Percentiles rank a stretch among this genome's conserved stretches.
Conservation (phyloP, 2,329 filamentous ascomycete genomes). For the Dactylellina leptospora region DNA sequence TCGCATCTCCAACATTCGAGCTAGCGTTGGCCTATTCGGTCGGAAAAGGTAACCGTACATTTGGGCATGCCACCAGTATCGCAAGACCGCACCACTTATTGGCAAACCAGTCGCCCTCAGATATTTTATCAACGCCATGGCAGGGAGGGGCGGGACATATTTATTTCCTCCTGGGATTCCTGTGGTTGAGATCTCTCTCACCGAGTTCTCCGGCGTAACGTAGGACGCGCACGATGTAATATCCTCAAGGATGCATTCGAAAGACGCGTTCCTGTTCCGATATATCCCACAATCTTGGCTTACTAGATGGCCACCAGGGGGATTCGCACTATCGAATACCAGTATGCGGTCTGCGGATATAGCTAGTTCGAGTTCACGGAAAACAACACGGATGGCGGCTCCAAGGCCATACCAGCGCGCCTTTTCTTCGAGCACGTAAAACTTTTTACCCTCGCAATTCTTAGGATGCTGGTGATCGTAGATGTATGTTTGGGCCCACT, state of each 20-base stretch:
- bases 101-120: slow-evolving; percentile 20
- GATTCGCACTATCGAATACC: slow-evolving; percentile 23
- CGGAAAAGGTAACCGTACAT: slow-evolving; percentile 41
- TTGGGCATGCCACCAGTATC: slow-evolving; percentile 45
- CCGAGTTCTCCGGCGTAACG: slow-evolving; percentile 28
- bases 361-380: slow-evolving; percentile 28
- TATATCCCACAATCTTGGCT: slow-evolving; percentile 16
- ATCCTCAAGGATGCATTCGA: slow-evolving; percentile 43
- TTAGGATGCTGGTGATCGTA: slow-evolving; percentile 40
- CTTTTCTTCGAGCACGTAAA: slow-evolving; percentile 28
- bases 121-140: slow-evolving; percentile 20
- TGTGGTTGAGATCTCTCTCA: background rate
- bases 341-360: slow-evolving; percentile 29
- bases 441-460: slow-evolving; percentile 44
- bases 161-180: slow-evolving; percentile 4
- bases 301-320: slow-evolving; percentile 23
- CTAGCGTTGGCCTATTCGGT: slow-evolving; percentile 26
- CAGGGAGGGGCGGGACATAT: slow-evolving; percentile 21
- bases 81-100: slow-evolving; percentile 17
- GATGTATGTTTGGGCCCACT: slow-evolving; percentile 43
- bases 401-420: slow-evolving; percentile 25
- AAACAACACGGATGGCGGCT: slow-evolving; percentile 32
- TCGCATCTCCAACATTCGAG: slow-evolving; percentile 43
- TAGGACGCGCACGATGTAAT: slow-evolving; percentile 31
- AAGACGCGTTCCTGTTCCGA: slow-evolving; percentile 16